Percentiles rank a stretch among this genome's conserved stretches.
phyloP scores from a whole-genome alignment of 495 filamentous ascomycete species.

The Niebla homalea region DNA sequence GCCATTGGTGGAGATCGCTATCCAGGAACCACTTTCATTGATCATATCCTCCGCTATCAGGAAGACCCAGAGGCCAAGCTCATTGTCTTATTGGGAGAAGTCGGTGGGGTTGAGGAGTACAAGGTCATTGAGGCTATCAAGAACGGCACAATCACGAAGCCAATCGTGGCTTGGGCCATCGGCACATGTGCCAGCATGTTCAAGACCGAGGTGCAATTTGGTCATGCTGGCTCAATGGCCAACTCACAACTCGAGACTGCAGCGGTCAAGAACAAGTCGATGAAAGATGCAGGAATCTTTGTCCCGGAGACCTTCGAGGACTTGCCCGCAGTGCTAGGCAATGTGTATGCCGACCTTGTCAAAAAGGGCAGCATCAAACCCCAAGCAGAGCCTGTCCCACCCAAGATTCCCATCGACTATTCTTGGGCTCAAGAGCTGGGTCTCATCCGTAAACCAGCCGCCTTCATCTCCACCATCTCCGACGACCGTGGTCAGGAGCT shows the following conservation, averaged over 20 bases:
- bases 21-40: constrained; percentile 97
- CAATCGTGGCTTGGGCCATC: constrained; percentile 97
- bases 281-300: constrained; percentile 86
- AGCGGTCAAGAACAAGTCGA: constrained; percentile 85
- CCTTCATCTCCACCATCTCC: constrained; percentile 98
- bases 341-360: constrained; percentile 77
- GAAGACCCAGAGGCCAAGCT: constrained; percentile 95
- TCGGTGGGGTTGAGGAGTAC: constrained; percentile 99
- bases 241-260: constrained; percentile 99
- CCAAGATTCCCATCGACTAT: constrained; percentile 99
- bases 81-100: constrained; percentile 87
- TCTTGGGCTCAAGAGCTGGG: constrained; percentile 98
- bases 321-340: constrained; percentile 57
- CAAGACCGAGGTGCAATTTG: constrained; percentile 99
- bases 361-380: constrained; percentile 72
- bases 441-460: constrained; percentile 97
- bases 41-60: constrained; percentile 92
- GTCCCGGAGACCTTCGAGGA: constrained; percentile 98
- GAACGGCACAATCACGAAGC: constrained; percentile 87
- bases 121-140: constrained; percentile 97
- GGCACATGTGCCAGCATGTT: constrained; percentile 99
- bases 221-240: constrained; percentile 95
- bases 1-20: constrained; percentile 98
- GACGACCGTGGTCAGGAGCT: constrained; percentile 99
- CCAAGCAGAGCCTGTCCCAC: constrained; percentile 74